A percentile compares a stretch with the other conserved stretches of the same genome.
These are phyloP conservation scores for Trichocladium antarcticum DNA, from an alignment of 495 filamentous ascomycete species.

Conservation along the genomic window DNA sequence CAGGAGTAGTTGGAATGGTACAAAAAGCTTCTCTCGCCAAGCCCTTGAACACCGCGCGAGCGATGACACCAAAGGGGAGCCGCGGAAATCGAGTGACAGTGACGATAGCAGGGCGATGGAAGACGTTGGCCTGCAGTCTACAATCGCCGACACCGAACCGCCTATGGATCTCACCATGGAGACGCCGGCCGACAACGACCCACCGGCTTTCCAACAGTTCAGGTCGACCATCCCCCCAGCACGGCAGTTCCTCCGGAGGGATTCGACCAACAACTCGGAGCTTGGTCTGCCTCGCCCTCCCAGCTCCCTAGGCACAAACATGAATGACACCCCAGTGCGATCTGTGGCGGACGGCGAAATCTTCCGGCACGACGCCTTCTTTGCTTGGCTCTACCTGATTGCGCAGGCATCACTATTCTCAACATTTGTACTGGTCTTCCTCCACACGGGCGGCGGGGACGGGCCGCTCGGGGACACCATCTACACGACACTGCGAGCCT, in stretches of 20 bases:
- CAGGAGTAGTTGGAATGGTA: constrained; percentile 49
- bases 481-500: constrained; percentile 76
- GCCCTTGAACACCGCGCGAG: constrained; percentile 30
- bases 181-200: constrained; percentile 46
- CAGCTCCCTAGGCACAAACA: constrained; percentile 16
- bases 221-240: constrained; percentile 23
- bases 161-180: constrained; percentile 49
- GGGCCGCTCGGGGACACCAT: constrained; percentile 65
- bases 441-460: constrained; percentile 63
- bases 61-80: constrained; percentile 30
- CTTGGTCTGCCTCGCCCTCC: constrained; percentile 16
- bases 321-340: constrained; percentile 11
- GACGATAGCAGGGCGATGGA: constrained; percentile 63
- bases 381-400: constrained; percentile 84
- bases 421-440: constrained; percentile 73
- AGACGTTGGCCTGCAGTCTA: constrained; percentile 72
- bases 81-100: constrained; percentile 30
- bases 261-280: constrained; percentile 21
- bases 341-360: constrained; percentile 34
- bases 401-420: constrained; percentile 70
- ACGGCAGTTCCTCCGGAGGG: constrained; percentile 16
- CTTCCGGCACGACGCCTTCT: constrained; percentile 70
- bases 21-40: constrained; percentile 29
- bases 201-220: constrained; percentile 84
- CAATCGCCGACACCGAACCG: constrained; percentile 46